Conservation (phyloP, 2,329 filamentous ascomycete genomes). For the Fusarium staphyleae region DNA sequence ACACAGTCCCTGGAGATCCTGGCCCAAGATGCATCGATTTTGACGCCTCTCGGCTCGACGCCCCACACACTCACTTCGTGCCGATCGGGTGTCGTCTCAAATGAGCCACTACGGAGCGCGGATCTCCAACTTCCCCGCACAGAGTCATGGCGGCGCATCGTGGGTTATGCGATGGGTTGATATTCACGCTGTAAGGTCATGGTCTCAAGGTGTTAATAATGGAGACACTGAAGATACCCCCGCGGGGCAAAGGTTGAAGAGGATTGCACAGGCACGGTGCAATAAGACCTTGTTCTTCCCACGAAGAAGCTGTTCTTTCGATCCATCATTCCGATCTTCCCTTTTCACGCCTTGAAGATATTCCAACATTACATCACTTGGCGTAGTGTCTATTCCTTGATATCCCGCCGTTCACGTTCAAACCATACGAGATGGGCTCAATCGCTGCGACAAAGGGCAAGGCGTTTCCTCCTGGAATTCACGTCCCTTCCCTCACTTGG, state of each 20-base stretch:
- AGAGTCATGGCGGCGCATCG: conserved; percentile 16
- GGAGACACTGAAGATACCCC: conserved; percentile 17
- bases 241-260: conserved; percentile 11
- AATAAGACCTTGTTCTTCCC: conserved; percentile 20
- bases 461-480: conserved; percentile 58
- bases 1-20: background rate
- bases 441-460: conserved; percentile 39
- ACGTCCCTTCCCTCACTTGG: conserved; percentile 64
- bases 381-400: background rate
- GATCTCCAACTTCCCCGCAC: conserved; percentile 41
- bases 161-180: background rate
- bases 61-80: conserved; percentile 38
- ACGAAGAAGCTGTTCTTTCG: conserved; percentile 2
- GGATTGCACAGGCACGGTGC: conserved; percentile 15
- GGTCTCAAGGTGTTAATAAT: conserved; percentile 10
- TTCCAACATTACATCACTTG: background rate
- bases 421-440: conserved; percentile 38
- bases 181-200: conserved; percentile 6
- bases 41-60: conserved; percentile 35
- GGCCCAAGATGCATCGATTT: conserved; percentile 2
- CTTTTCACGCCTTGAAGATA: background rate
- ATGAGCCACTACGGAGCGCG: conserved; percentile 2
- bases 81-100: conserved; percentile 37
- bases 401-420: background rate
- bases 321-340: conserved; percentile 1